These are phyloP conservation scores for Talaromyces nanjingensis DNA, from an alignment of 495 filamentous ascomycete genomes.

Conservation along the genomic window DNA sequence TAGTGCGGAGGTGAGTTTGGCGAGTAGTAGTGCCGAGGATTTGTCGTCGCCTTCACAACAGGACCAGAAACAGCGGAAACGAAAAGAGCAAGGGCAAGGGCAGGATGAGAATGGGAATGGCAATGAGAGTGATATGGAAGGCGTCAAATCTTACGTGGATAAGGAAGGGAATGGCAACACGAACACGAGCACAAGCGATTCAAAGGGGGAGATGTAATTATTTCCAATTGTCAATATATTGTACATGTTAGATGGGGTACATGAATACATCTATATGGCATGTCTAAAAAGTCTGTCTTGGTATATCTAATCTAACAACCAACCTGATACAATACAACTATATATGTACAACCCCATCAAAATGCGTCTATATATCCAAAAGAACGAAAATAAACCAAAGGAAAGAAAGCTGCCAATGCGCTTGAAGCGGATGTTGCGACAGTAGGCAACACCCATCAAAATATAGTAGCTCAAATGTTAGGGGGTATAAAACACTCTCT, in stretches of 20 bases:
- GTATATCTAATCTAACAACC: not conserved
- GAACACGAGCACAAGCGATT: not conserved
- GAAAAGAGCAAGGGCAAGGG: slow-evolving; percentile 3
- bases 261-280: not conserved
- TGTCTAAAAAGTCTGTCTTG: not conserved
- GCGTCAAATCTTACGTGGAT: slow-evolving; percentile 21
- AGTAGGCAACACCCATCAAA: not conserved
- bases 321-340: not conserved
- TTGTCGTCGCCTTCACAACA: slow-evolving; percentile 23
- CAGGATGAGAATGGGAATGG: slow-evolving; percentile 6
- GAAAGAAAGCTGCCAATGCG: not conserved
- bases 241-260: not conserved
- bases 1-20: slow-evolving; percentile 59
- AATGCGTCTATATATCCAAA: not conserved
- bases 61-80: not conserved
- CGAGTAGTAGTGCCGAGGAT: slow-evolving; percentile 54
- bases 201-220: not conserved
- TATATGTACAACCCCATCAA: not conserved
- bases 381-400: not conserved
- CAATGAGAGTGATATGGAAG: slow-evolving; percentile 19
- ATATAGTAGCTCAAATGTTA: not conserved
- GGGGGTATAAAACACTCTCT: not conserved
- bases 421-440: not conserved
- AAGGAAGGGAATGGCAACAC: slow-evolving; percentile 1
- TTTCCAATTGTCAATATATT: not conserved